These are phyloP conservation scores for Mycena belliarum DNA, from an alignment of 768 basidiomycete genomes.

Conservation along the genomic window DNA sequence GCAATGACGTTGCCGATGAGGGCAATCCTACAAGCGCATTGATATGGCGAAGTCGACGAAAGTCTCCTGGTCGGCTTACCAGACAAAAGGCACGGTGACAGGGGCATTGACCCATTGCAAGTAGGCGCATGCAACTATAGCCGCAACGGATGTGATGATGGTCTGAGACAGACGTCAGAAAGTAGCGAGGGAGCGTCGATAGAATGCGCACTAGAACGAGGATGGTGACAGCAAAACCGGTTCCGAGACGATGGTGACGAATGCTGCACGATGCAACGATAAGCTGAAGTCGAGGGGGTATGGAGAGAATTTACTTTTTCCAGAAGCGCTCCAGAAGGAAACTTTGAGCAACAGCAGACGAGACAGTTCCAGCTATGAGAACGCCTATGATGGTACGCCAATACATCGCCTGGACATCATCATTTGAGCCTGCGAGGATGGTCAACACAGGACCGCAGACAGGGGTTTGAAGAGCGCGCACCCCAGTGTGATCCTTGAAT, in stretches of 20 bases:
- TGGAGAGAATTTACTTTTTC: constrained; percentile 9
- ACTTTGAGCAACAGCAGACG: neutral
- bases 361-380: constrained; percentile 2
- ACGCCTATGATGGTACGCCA: constrained; percentile 3
- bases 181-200: neutral
- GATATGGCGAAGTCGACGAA: neutral
- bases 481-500: constrained; percentile 17
- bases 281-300: neutral
- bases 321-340: constrained; percentile 16
- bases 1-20: constrained; percentile 12
- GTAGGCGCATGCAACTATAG: constrained; percentile 13
- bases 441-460: neutral
- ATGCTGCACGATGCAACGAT: constrained; percentile 2
- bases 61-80: neutral
- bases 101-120: constrained; percentile 12
- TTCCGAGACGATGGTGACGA: constrained; percentile 17
- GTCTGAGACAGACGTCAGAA: neutral
- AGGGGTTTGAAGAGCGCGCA: neutral
- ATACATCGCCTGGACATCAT: constrained; percentile 7
- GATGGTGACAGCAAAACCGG: constrained; percentile 13
- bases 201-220: constrained; percentile 4
- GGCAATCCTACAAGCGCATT: constrained; percentile 1
- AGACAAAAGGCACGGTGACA: neutral
- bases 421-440: constrained; percentile 1
- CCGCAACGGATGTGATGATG: constrained; percentile 6